Evolutionary conservation across 2,329 filamentous ascomycete genomes (phyloP), one percentile per base, ranked within the genome.

Genomic region (Scopulariopsis brevicaulis): DNA sequence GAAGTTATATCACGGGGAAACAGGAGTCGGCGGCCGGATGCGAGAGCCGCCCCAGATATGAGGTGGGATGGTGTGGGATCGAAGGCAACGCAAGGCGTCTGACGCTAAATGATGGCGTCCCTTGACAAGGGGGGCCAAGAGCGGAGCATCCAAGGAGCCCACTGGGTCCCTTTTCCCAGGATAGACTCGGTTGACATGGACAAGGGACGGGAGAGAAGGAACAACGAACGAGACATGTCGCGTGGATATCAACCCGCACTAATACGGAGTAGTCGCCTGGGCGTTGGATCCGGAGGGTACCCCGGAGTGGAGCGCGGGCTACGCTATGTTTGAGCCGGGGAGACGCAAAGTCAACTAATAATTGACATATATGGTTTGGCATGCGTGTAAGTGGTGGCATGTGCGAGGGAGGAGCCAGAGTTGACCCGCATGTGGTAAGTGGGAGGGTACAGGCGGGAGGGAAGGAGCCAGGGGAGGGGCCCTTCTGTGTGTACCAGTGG

Each of bases 21-120:
- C 24, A 24, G 22, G 40, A 28, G 54, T 54, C 48, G 24, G 54
- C 43, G 43, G 37, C 43, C 54, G 40, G 24, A 37, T 22, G 25
- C 20, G 37, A 56, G 10, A 50, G 40, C 54, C 40, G 54, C 54
- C 28, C 37, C 40, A 48, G 40, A 48, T 56, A 32, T 56, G 54
- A 56, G 25, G 54, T 56, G 54, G 54, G 54, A n/a, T 56, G 54
- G 54, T 56, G 54, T 43, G 40, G 54, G 54, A 25, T 48, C 46
- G 10, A 55, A 43, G 34, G 53, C 18, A 22, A 34, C 15, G 54
- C 22, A 56, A 48, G 40, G 54, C 25, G 37, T 32, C 46, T 48
- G 43, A 25, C 22, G 54, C 43, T 48, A 43, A 48, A 43, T 10
- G 37, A 28, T 25, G 28, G 22, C 32, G 37, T n/a, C 24, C 28